Conservation (phyloP, 352 stramenopile species). For the Elongisporangium anandrum region DNA sequence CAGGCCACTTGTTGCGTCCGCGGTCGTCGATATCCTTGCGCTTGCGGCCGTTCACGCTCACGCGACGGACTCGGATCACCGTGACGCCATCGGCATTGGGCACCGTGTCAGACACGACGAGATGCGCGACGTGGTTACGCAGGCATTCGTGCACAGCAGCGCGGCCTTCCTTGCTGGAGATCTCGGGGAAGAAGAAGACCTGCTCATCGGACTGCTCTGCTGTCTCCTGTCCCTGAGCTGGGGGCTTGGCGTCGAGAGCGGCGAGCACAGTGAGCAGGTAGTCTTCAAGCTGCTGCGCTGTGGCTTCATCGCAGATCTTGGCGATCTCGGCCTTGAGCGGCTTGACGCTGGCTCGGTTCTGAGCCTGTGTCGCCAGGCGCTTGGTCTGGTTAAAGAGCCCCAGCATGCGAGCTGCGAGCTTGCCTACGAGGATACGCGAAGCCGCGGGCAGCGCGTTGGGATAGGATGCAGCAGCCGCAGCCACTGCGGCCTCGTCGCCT, state of each 20-base stretch:
- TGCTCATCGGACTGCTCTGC: conserved; percentile 6
- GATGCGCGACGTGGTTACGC: conserved; percentile 53
- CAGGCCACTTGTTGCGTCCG: conserved; percentile 43
- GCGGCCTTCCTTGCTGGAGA: conserved; percentile 83
- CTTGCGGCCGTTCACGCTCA: conserved; percentile 83
- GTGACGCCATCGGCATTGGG: conserved; percentile 55
- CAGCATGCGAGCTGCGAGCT: conserved; percentile 48
- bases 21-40: conserved; percentile 76
- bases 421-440: conserved; percentile 53
- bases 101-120: conserved; percentile 84
- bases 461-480: conserved; percentile 1
- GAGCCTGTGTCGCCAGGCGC: conserved; percentile 22
- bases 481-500: conserved; percentile 2
- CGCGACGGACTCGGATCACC: conserved; percentile 74
- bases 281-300: conserved; percentile 25
- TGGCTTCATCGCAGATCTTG: conserved; percentile 37
- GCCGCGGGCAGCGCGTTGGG: conserved; percentile 27
- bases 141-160: conserved; percentile 83
- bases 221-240: conserved; percentile 4
- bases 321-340: conserved; percentile 38
- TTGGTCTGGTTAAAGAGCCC: conserved; percentile 66
- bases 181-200: conserved; percentile 64
- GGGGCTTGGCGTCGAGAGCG: not conserved
- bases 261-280: conserved; percentile 28
- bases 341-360: conserved; percentile 35